Evolutionary conservation across 768 basidiomycete species (phyloP).

Genomic region (Trametes cinnabarina): DNA sequence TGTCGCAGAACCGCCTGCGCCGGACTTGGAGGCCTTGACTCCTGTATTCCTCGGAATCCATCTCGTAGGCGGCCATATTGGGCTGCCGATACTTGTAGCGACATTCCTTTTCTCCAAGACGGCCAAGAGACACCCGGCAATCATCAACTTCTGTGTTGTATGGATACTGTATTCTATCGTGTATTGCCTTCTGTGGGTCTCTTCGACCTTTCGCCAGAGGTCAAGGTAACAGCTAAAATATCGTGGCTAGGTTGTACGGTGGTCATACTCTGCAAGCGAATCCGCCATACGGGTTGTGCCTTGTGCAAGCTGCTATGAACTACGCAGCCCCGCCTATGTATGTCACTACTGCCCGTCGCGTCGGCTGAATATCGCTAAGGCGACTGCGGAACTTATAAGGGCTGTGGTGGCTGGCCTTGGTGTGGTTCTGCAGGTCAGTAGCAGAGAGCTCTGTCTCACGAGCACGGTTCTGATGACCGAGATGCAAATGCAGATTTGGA

Average conservation of each 20-base stretch:
- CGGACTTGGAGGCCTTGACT: conserved; percentile 27
- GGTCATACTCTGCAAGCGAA: conserved; percentile 26
- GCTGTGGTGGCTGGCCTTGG: conserved; percentile 40
- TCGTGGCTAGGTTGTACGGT: conserved; percentile 31
- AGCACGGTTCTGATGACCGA: neutral
- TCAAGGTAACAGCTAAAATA: neutral
- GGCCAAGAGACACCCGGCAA: conserved; percentile 46
- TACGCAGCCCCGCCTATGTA: conserved; percentile 56
- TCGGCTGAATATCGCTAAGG: neutral
- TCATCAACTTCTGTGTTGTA: conserved; percentile 57
- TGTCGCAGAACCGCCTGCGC: conserved; percentile 8
- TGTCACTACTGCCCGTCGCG: conserved; percentile 14
- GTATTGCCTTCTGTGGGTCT: conserved; percentile 49
- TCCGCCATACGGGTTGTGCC: conserved; percentile 39
- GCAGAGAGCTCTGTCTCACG: neutral
- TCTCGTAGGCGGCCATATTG: conserved; percentile 51
- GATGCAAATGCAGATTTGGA: conserved; percentile 37
- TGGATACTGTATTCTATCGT: conserved; percentile 56
- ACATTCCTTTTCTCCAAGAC: conserved; percentile 45
- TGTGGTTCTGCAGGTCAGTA: conserved; percentile 42
- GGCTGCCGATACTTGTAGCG: conserved; percentile 47
- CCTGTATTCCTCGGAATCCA: conserved; percentile 46
- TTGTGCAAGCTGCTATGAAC: conserved; percentile 51
- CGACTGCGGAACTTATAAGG: conserved; percentile 29
- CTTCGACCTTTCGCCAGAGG: neutral